Conservation (phyloP, 2,329 filamentous ascomycete species). For the Alternaria hordeiaustralica region DNA sequence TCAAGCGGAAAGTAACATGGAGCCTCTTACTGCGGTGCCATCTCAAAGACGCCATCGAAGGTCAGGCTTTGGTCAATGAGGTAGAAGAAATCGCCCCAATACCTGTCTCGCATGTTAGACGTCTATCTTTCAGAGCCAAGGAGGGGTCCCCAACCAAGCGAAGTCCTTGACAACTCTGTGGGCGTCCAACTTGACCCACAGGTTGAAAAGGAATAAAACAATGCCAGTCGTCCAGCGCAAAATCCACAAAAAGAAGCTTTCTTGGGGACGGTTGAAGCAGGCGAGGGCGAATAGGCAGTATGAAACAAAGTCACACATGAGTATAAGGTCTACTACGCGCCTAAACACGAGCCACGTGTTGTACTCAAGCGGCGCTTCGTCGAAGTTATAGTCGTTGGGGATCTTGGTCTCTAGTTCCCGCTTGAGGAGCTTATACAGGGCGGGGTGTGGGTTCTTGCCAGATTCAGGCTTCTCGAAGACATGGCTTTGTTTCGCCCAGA, state of each 20-base stretch:
- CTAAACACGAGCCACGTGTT: slow-evolving; percentile 99
- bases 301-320: slow-evolving; percentile 98
- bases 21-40: slow-evolving; percentile 72
- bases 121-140: background rate
- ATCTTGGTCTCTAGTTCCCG: slow-evolving; percentile 94
- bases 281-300: slow-evolving; percentile 96
- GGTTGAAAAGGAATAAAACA: slow-evolving; percentile 85
- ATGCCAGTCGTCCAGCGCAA: slow-evolving; percentile 82
- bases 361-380: slow-evolving; percentile 93
- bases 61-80: slow-evolving; percentile 97
- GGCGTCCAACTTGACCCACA: slow-evolving; percentile 98
- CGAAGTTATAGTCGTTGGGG: slow-evolving; percentile 89
- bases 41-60: slow-evolving; percentile 98
- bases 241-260: slow-evolving; percentile 71
- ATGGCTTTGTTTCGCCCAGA: slow-evolving; percentile 84
- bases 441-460: slow-evolving; percentile 82
- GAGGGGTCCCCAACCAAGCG: slow-evolving; percentile 67
- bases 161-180: slow-evolving; percentile 98
- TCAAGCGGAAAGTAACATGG: background rate
- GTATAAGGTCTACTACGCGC: slow-evolving; percentile 90
- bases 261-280: slow-evolving; percentile 79
- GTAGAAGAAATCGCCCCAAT: slow-evolving; percentile 99
- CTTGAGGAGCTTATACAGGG: slow-evolving; percentile 83
- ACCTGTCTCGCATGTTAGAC: slow-evolving; percentile 48
- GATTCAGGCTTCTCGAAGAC: slow-evolving; percentile 84